Evolutionary conservation across 2,329 filamentous ascomycete species (phyloP).

Genomic region (Coleophoma cylindrospora): DNA sequence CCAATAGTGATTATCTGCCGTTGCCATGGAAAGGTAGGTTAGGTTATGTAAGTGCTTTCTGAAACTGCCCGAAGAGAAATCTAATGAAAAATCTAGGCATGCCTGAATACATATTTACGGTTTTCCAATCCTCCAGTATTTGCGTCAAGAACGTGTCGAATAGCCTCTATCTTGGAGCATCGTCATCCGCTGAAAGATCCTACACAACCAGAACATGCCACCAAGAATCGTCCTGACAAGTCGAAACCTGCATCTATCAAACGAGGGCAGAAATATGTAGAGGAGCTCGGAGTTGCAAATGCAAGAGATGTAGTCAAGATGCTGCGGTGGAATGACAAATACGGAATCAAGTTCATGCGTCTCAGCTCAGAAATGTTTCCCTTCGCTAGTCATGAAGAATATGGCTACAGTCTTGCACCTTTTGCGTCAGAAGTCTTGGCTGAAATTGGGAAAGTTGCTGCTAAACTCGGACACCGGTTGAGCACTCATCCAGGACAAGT

Average conservation of each 20-base stretch:
- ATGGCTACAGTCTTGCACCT: slow-evolving; percentile 78
- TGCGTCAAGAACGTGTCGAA: slow-evolving; percentile 84
- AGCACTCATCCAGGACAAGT: slow-evolving; percentile 85
- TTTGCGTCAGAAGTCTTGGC: slow-evolving; percentile 77
- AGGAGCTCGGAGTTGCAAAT: slow-evolving; percentile 75
- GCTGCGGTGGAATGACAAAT: slow-evolving; percentile 86
- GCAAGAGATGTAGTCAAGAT: slow-evolving; percentile 80
- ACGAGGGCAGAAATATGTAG: slow-evolving; percentile 67
- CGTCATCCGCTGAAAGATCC: slow-evolving; percentile 76
- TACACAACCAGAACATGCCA: slow-evolving; percentile 70
- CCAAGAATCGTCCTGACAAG: slow-evolving; percentile 81
- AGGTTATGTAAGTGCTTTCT: slow-evolving; percentile 64
- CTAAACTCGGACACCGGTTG: slow-evolving; percentile 74
- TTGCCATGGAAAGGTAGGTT: slow-evolving; percentile 86
- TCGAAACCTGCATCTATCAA: slow-evolving; percentile 59
- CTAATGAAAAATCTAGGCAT: slow-evolving; percentile 50
- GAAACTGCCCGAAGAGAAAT: too few species aligned
- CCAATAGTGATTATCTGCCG: slow-evolving; percentile 79
- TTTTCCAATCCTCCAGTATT: slow-evolving; percentile 80
- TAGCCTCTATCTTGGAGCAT: slow-evolving; percentile 85
- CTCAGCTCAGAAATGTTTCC: slow-evolving; percentile 96
- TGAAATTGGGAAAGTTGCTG: slow-evolving; percentile 72
- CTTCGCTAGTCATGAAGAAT: slow-evolving; percentile 82
- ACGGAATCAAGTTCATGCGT: slow-evolving; percentile 87
- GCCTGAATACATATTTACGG: slow-evolving; percentile 87